Base-by-base conservation (phyloP, 257 asterid genomes). In the Asclepias syriaca region DNA sequence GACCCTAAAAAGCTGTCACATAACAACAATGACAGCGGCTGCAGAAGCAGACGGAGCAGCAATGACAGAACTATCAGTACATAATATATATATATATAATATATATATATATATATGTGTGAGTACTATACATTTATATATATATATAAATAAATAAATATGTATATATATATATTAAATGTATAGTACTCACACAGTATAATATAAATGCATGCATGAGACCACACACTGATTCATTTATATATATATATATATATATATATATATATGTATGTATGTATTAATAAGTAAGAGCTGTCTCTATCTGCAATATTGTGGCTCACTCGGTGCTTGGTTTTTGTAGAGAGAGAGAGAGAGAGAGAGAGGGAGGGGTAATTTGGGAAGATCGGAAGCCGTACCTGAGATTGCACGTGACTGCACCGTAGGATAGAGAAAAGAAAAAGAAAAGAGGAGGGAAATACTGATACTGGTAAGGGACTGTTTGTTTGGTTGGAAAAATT, bases 391-490 rank as follows among this genome's bases (percentile, higher is more conserved):
- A 72, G 77, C 71, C 81, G 87, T 85, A 81, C 84, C 54, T 74
- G 84, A 83, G 86, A 75, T 64, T 81, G 79, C 93, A 87, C 88
- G 93, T 85, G 90, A 82, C 80, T n/a, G 81, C 79, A 54, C 68
- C 61, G 76, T 74, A 79, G 82, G 82, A 74, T 22, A 72, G 78
- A 75, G 82, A 72, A 69, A 69, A 43, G 4, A 24, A 72, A 69
- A 69, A 43, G 39, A 34, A 34, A 34, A 34, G 54, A 50, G 1
- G 55, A 6, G 55, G 55, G 19, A 13, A n/a, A 9, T 22, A 57
- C 18, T 22, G 14, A 13, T 21, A 8, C 63, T 22, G 10, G 6
- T 46, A 21, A 57, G n/a, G 65, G 21, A 5, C 45, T 60, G 21
- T 29, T 29, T 60, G 66, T 13, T 60, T 29, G 45, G 53, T 43